Base-by-base conservation (phyloP, 331 rosid genomes). In the Phaseolus coccineus region DNA sequence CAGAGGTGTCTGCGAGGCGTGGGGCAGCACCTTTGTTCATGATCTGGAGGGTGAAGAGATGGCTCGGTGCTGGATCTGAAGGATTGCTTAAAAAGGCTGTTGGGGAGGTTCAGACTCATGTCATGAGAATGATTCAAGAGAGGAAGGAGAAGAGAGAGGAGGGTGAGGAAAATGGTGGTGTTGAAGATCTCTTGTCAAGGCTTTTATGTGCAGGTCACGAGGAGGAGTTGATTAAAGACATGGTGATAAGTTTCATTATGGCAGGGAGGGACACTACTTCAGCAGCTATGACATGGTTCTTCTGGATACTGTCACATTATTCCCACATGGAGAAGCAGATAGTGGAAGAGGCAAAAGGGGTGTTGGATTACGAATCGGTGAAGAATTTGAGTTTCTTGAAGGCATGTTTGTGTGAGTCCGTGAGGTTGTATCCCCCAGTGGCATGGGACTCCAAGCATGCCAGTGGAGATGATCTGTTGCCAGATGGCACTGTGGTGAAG, bases 381-480 rank as follows among this genome's bases (percentile, higher is more conserved):
- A 81, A 87, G 80, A 86, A 89, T 16, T 53, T 93, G 71, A 85
- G 50, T 47, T 86, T 86, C 69, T 82, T 95, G 47, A 87, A 93
- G 74, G 97, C 97, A 7, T 91, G 94, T 12, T 87, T 95, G 8
- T 90, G 86, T 14, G 99, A 95, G 84, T 87, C 93, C 14, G 91
- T 95, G 97, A 87, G 99, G 81, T 61, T 95, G 58, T 95, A 85
- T 30, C 99, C 99, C 1, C 99, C 99, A 0, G 94, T 95, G 11
- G 90, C 94, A 1, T 95, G 97, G 97, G 99, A 95, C 84, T 95
- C 99, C 0, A 95, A 95, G 71, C 96, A 92, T 71, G 99, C 99
- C 71, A 35, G 69, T 9, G 78, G 24, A 4, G 78, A 87, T 8
- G 99, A 95, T 73, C 0, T 82, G 12, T 44, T 95, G 74, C 99